A percentile compares a stretch with the other conserved stretches of the same genome.
Conservation (phyloP, 2,329 filamentous ascomycete species). For the Grosmannia serpens region DNA sequence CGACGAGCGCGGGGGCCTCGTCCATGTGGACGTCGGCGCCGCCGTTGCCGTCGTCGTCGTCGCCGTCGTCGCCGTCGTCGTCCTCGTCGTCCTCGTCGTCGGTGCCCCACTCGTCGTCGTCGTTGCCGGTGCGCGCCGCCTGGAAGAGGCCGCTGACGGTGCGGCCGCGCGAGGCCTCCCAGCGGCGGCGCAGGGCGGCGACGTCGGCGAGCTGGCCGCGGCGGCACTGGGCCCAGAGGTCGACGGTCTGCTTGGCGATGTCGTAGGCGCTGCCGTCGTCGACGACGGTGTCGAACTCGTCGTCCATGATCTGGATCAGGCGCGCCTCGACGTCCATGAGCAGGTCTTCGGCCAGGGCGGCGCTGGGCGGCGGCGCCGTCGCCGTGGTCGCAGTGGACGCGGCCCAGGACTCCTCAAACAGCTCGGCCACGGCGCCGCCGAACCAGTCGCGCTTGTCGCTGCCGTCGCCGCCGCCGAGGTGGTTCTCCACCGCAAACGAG, state of each 20-base stretch:
- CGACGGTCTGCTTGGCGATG: conserved; percentile 62
- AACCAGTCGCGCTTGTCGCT: conserved; percentile 94
- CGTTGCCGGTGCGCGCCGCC: conserved; percentile 41
- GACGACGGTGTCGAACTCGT: conserved; percentile 88
- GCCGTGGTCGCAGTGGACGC: conserved; percentile 11
- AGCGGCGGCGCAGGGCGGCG: conserved; percentile 49
- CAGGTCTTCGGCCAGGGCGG: conserved; percentile 32
- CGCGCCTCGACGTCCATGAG: conserved; percentile 76
- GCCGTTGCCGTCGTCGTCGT: conserved; percentile 40
- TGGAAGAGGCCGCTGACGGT: conserved; percentile 43
- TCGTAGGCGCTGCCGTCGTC: conserved; percentile 77
- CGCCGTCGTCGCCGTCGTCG: conserved; percentile 44
- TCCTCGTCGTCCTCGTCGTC: conserved; percentile 42
- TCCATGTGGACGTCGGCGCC: conserved; percentile 54
- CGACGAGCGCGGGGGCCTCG: conserved; percentile 51
- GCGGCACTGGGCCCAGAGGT: conserved; percentile 50
- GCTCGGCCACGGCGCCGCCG: conserved; percentile 72
- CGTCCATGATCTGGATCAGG: conserved; percentile 80
- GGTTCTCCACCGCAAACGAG: conserved; percentile 72
- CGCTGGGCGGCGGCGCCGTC: conserved; percentile 16
- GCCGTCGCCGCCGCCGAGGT: conserved; percentile 77
- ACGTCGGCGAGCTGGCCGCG: conserved; percentile 57
- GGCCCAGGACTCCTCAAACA: conserved; percentile 39
- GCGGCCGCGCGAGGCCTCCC: conserved; percentile 48
- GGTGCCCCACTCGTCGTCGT: conserved; percentile 48